phyloP scores from a whole-genome alignment of 371 early-diverging fungal species.

The Dichotomocladium elegans region DNA sequence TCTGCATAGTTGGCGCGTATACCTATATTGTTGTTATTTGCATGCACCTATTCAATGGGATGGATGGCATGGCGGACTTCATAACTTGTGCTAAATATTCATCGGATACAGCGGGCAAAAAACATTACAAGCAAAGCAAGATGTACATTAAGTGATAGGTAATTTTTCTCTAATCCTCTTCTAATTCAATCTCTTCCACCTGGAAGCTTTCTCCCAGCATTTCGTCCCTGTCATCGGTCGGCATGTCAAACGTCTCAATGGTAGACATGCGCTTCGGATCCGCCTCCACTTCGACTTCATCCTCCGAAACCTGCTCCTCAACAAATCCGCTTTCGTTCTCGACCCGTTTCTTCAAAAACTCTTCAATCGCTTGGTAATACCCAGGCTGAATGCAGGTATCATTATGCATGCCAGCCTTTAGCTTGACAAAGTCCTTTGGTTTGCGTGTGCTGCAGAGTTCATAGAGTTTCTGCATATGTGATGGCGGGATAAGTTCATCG shows the following conservation, averaged over 20 bases:
- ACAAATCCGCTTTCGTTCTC: constrained; percentile 16
- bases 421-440: constrained; percentile 49
- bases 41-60: too few relatives aligned
- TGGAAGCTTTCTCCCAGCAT: constrained; percentile 30
- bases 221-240: constrained; percentile 19
- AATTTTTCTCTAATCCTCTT: constrained; percentile 14
- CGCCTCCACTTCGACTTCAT: constrained; percentile 7
- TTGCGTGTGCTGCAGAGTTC: constrained; percentile 56
- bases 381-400: constrained; percentile 87
- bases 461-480: constrained; percentile 78
- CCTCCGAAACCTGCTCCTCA: neutral
- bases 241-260: neutral
- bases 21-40: too few relatives aligned
- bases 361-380: constrained; percentile 75
- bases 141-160: neutral
- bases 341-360: constrained; percentile 25
- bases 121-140: neutral
- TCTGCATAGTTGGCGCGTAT: too few relatives aligned
- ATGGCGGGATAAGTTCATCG: constrained; percentile 88
- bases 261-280: neutral
- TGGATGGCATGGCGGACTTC: too few relatives aligned
- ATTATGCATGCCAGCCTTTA: constrained; percentile 84
- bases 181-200: constrained; percentile 29
- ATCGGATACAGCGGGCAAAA: too few relatives aligned
- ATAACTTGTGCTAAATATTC: too few relatives aligned